phyloP scores from a whole-genome alignment of 208 protist species.

The Strigomonas culicis region DNA sequence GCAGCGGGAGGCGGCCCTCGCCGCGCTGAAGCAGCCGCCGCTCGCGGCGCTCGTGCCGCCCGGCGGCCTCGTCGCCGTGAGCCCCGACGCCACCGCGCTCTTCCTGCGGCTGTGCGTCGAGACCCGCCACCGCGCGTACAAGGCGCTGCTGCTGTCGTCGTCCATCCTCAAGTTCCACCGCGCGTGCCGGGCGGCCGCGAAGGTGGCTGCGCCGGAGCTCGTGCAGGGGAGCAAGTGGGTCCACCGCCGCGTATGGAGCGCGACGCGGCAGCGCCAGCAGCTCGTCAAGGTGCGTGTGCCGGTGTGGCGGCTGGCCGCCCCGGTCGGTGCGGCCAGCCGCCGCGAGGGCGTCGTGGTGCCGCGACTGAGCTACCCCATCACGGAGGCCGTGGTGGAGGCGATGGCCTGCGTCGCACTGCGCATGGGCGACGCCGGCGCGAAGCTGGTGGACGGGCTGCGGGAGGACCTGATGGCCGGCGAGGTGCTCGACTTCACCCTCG shows the following conservation, averaged over 20 bases:
- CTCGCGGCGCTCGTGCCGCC: slow-evolving; percentile 54
- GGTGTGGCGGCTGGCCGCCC: slow-evolving; percentile 27
- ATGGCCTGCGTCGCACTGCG: slow-evolving; percentile 35
- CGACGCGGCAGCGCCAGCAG: slow-evolving; percentile 21
- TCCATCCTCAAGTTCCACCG: slow-evolving; percentile 38
- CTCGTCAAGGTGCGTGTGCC: slow-evolving; percentile 42
- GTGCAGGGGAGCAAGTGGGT: slow-evolving; percentile 30
- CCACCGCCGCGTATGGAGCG: slow-evolving; percentile 41
- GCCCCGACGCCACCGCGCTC: slow-evolving; percentile 26
- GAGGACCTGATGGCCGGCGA: slow-evolving; percentile 41
- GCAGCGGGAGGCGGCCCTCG: background rate
- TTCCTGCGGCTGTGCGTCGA: slow-evolving; percentile 45
- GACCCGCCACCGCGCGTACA: slow-evolving; percentile 29
- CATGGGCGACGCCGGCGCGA: slow-evolving; percentile 36
- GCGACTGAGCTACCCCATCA: slow-evolving; percentile 24
- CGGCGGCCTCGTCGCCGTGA: slow-evolving; percentile 30
- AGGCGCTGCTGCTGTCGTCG: slow-evolving; percentile 39
- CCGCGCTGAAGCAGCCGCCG: background rate
- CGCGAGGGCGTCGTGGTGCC: background rate
- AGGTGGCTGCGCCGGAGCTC: slow-evolving; percentile 32
- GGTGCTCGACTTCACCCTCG: slow-evolving; percentile 30
- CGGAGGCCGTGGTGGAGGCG: slow-evolving; percentile 29
- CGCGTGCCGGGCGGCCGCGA: slow-evolving; percentile 48
- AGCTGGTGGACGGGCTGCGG: slow-evolving; percentile 37
- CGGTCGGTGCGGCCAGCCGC: background rate